Conservation (phyloP, 1,284 basidiomycete species). For the Sanghuangporus sanghuang region DNA sequence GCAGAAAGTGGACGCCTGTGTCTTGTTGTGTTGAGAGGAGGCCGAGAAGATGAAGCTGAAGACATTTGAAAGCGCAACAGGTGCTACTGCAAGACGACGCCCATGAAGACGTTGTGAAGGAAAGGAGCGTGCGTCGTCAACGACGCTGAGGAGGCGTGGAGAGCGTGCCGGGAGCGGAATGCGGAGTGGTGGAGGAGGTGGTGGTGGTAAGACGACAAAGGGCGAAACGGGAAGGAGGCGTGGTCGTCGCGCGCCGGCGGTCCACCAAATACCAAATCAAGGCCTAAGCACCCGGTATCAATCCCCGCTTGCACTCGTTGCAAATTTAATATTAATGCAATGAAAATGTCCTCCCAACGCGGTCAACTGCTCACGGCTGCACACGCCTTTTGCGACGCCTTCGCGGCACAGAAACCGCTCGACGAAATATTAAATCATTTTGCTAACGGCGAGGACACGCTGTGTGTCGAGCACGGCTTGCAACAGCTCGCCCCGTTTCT, state of each 20-base stretch:
- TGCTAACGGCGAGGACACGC: conserved; percentile 38
- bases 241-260: conserved; percentile 2
- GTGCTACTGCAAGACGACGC: conserved; percentile 1
- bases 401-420: conserved; percentile 39
- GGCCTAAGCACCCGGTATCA: neutral
- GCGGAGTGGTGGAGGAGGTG: neutral
- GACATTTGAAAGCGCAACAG: conserved; percentile 13
- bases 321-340: neutral
- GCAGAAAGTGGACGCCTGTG: conserved; percentile 29
- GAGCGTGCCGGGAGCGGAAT: neutral
- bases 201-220: conserved; percentile 7
- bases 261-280: neutral
- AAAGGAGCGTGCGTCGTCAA: conserved; percentile 9
- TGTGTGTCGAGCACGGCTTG: conserved; percentile 54
- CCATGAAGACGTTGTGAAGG: conserved; percentile 13
- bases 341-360: conserved; percentile 20
- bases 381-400: conserved; percentile 45
- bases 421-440: conserved; percentile 46
- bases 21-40: conserved; percentile 14
- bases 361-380: conserved; percentile 39
- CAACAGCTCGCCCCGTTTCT: conserved; percentile 52
- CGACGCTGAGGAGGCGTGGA: conserved; percentile 7
- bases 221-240: neutral
- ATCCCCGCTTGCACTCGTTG: neutral
- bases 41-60: conserved; percentile 12